A percentile compares a stretch with the other conserved stretches of the same genome.
These are phyloP conservation scores for Nicotiana knightiana DNA, from an alignment of 257 asterid species.

Conservation along the genomic window DNA sequence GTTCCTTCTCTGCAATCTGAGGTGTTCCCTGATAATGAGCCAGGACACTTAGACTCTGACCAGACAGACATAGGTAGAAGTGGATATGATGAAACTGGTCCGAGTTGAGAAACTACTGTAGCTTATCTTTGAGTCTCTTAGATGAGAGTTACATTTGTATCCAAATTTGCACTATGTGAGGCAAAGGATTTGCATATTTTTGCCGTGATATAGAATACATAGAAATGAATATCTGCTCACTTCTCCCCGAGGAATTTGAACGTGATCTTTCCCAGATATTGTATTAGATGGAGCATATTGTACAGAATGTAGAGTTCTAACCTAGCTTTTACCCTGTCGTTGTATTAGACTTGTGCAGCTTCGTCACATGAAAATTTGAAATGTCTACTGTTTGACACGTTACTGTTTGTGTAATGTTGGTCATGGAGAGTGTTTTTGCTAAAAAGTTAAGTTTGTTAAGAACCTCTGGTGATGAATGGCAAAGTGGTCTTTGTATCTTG, in stretches of 20 bases:
- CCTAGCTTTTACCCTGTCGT: slow-evolving; percentile 1
- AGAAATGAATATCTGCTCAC: slow-evolving; percentile 13
- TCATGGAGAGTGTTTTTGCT: background rate
- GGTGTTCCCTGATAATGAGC: slow-evolving; percentile 55
- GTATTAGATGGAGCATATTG: slow-evolving; percentile 31
- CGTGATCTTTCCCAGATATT: slow-evolving; percentile 17
- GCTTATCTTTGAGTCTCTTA: background rate
- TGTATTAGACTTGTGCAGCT: background rate
- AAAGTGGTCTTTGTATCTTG: no score
- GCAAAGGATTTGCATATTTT: slow-evolving; percentile 13
- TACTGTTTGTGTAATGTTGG: background rate
- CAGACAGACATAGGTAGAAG: slow-evolving; percentile 16
- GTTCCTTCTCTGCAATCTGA: slow-evolving; percentile 68
- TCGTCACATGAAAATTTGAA: background rate
- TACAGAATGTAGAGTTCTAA: slow-evolving; percentile 38
- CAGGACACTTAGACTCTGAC: slow-evolving; percentile 24
- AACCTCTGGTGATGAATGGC: no score
- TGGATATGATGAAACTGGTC: slow-evolving; percentile 17
- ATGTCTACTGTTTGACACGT: background rate
- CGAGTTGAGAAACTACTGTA: slow-evolving; percentile 1
- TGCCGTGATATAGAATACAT: slow-evolving; percentile 12
- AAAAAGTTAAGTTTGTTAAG: background rate
- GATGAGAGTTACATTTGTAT: background rate
- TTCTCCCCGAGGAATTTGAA: slow-evolving; percentile 14
- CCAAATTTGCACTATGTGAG: slow-evolving; percentile 8